Base-by-base conservation (phyloP, 2,329 filamentous ascomycete species). In the Penicillium sp. region DNA sequence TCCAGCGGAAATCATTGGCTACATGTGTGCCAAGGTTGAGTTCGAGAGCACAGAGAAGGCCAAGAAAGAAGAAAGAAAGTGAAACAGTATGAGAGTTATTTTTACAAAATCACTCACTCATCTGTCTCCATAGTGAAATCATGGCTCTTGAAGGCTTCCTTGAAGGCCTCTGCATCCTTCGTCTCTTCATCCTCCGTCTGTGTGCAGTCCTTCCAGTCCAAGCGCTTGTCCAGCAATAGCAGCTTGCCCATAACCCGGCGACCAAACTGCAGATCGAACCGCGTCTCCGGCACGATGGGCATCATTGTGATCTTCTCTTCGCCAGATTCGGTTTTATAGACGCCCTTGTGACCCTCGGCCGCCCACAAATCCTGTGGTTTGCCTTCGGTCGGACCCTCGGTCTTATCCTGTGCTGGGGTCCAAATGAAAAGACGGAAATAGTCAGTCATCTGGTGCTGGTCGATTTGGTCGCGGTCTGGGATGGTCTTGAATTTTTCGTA, bases 261-360 rank as follows among this genome's bases (percentile, higher is more conserved):
- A 4, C 90, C 92, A 67, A 96, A 97, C 69, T 97, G 93, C 43
- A 97, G 75, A 69, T 96, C 92, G 70, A 99, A 97, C 13, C 88
- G 84, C 59, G 89, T 83, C 16, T 84, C 86, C 24, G 86, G 78
- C 55, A 87, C 83, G 8, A 97, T 81, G 6, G 85, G 85, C 77
- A 97, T 84, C 49, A 92, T 81, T 54, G 97, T 78, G 53, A 85
- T 86, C 62, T 86, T 87, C 58, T 89, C 85, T 68, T 84, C 80
- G 60, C 85, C 82, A 10, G 51, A 32, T 21, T 45, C 18, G 22
- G 39, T 43, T 21, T 43, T 49, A 29, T 43, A 32, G 18, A 47
- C 32, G 6, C 54, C 54, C 5, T 43, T 54, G 45, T 49, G 44
- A 29, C 39, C 46, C 22, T 43, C 47, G 16, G 56, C 34, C 36